phyloP scores from a whole-genome alignment of 768 basidiomycete species.

The Mycena pura region DNA sequence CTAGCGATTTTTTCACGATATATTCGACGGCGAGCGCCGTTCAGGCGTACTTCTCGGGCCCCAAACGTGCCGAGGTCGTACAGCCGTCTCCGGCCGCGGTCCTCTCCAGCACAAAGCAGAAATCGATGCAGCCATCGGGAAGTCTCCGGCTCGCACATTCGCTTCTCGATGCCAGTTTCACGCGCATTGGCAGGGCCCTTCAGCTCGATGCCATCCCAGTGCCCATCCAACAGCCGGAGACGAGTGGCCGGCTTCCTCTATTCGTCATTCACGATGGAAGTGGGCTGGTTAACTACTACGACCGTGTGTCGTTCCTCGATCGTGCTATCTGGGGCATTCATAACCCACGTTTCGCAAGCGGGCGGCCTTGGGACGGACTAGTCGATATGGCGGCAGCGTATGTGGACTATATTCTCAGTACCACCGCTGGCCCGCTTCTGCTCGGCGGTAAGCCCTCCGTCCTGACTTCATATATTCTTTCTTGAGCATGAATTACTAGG shows the following conservation, averaged over 20 bases:
- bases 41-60: conserved; percentile 35
- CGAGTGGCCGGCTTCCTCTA: conserved; percentile 45
- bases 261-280: conserved; percentile 80
- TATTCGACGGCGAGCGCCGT: conserved; percentile 49
- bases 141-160: not conserved
- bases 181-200: conserved; percentile 24
- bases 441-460: conserved; percentile 60
- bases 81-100: not conserved
- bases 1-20: conserved; percentile 49
- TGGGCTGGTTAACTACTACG: conserved; percentile 61
- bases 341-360: conserved; percentile 57
- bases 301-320: conserved; percentile 51
- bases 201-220: conserved; percentile 38
- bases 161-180: not conserved
- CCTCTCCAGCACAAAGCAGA: not conserved
- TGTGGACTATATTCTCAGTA: conserved; percentile 45
- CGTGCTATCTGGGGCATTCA: conserved; percentile 67
- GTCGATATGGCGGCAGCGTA: conserved; percentile 62
- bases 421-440: conserved; percentile 48
- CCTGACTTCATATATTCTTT: not conserved
- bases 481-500: conserved; percentile 45
- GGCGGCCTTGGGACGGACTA: conserved; percentile 55
- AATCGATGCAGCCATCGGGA: not conserved
- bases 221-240: conserved; percentile 43
- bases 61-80: not conserved